Evolutionary conservation across 805 yeast species (phyloP).

Genomic region (Barnettozyma siamensis): DNA sequence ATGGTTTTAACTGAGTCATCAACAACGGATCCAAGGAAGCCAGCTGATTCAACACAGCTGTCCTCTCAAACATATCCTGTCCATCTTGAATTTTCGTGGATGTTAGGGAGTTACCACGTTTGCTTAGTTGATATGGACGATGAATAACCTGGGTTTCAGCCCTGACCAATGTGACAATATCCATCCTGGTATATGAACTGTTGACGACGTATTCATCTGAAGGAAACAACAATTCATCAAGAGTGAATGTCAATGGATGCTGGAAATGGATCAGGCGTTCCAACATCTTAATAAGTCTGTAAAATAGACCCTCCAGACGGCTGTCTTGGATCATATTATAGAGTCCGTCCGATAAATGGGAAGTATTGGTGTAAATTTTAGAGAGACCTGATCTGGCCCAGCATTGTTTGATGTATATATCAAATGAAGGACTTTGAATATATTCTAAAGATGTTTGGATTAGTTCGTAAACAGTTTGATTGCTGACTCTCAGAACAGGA

Average conservation of each 20-base stretch:
- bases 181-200: conserved; percentile 29
- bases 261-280: conserved; percentile 5
- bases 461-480: conserved; percentile 5
- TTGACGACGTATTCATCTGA: conserved; percentile 30
- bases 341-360: neutral
- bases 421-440: neutral
- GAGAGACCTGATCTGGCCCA: conserved; percentile 7
- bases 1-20: conserved; percentile 10
- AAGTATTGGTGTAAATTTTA: neutral
- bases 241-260: conserved; percentile 10
- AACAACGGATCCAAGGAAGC: conserved; percentile 9
- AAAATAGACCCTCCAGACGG: conserved; percentile 8
- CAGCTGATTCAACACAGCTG: conserved; percentile 3
- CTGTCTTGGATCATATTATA: conserved; percentile 1
- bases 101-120: neutral
- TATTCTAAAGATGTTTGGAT: conserved; percentile 2
- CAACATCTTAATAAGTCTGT: conserved; percentile 9
- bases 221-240: conserved; percentile 33
- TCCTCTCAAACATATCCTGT: neutral
- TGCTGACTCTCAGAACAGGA: neutral
- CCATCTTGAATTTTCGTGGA: neutral
- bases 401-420: conserved; percentile 5
- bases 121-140: conserved; percentile 2
- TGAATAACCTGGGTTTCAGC: conserved; percentile 5
- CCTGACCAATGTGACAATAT: conserved; percentile 23